Base-by-base conservation (phyloP, 768 basidiomycete genomes). In the Lyophyllum atratum region DNA sequence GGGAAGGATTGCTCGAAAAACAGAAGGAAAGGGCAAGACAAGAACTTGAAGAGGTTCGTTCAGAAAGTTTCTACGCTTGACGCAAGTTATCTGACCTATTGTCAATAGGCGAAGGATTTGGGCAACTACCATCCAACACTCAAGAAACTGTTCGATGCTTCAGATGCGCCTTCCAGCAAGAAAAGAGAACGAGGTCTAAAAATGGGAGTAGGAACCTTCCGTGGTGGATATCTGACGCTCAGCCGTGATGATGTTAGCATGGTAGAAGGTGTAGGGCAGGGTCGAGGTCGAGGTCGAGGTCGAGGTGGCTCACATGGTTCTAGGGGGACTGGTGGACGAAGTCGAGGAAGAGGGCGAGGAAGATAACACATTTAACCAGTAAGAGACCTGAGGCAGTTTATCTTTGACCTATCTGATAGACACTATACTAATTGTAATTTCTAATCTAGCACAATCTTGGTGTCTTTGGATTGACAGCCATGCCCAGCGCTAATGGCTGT, bases 51-150 rank as follows among this genome's bases (percentile, higher is more conserved):
- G 88, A 92, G 85, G 92, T 92, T 42, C 42, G 68, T 64, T 67
- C 70, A 48, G 68, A 72, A 72, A 24, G 21, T 61, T 49, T 3
- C 29, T 49, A 22, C 19, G n/a, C 6, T 31, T 54, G 40, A 46
- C 34, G 15, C 45, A 51, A 39, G 56, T 28, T 39, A 17, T 33
- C 39, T 29, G 28, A 26, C 53, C 62, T 60, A 46, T 60, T 56
- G 12, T 55, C 24, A 19, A 29, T 53, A 94, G 92, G 90, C 91
- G 5, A 94, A 93, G 72, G 82, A 89, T 60, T 59, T 90, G 59
- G 92, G 92, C 17, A 93, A 92, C 68, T 94, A 93, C 67, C 91
- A 94, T 63, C 91, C 89, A 37, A 76, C 80, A 4, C 73, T 93
- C 53, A 94, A 92, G 69, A 84, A 80, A 56, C 60, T 87, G 7